Percentiles rank a stretch among this genome's conserved stretches.
Conservation (phyloP, 768 basidiomycete species). For the Phanerochaete sordida region DNA sequence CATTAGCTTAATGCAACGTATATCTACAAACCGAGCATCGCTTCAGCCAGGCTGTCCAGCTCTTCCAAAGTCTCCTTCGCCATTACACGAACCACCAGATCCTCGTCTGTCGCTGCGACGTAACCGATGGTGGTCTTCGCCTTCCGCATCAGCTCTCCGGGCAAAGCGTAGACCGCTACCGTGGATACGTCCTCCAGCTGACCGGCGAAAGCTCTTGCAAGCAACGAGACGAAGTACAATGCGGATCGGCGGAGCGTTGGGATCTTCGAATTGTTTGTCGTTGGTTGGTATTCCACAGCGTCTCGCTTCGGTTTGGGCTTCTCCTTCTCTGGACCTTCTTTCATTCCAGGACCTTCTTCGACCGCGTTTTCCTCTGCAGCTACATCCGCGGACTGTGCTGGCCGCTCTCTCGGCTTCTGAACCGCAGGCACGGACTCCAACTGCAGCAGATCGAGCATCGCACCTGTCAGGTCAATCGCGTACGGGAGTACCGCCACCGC, state of each 20-base stretch:
- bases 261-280: conserved; percentile 56
- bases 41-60: conserved; percentile 47
- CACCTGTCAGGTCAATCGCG: conserved; percentile 53
- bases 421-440: conserved; percentile 44
- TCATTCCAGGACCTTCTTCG: not conserved
- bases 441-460: conserved; percentile 77
- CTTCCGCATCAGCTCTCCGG: conserved; percentile 40
- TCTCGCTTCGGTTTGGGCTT: conserved; percentile 5
- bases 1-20: not conserved
- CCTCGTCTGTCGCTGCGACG: conserved; percentile 67
- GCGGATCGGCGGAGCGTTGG: conserved; percentile 84
- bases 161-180: conserved; percentile 26
- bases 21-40: conserved; percentile 32
- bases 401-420: not conserved
- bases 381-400: not conserved
- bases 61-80: conserved; percentile 65
- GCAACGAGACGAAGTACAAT: conserved; percentile 71
- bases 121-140: conserved; percentile 64
- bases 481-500: conserved; percentile 62
- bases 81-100: conserved; percentile 69
- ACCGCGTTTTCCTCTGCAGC: not conserved
- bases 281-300: conserved; percentile 55
- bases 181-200: conserved; percentile 43
- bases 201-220: conserved; percentile 59
- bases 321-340: not conserved